Evolutionary conservation across 148 eudicot species (phyloP).

Genomic region (Rhododendron kiyosumense): DNA sequence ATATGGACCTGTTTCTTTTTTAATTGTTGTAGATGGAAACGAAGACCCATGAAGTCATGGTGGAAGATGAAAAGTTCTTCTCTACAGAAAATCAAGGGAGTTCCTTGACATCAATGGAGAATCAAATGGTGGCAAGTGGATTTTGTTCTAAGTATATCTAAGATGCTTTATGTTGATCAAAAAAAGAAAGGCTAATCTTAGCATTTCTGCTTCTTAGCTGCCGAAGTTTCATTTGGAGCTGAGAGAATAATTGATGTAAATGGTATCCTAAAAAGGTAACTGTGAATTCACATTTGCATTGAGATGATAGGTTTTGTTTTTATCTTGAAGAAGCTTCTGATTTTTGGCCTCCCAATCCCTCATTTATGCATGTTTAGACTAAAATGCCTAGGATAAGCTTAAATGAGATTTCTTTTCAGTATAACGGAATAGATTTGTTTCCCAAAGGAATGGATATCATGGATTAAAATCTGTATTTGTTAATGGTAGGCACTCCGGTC

Average conservation of each 20-base stretch:
- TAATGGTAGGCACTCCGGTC: no score
- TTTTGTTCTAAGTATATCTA: conserved; percentile 88
- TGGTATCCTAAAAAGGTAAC: conserved; percentile 63
- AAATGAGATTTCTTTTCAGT: no score
- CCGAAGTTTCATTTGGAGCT: conserved; percentile 91
- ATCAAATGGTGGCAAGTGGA: conserved; percentile 72
- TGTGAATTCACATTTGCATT: neutral
- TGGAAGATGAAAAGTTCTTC: conserved; percentile 57
- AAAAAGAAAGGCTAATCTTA: conserved; percentile 92
- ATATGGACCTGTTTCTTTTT: neutral
- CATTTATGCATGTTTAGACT: no score
- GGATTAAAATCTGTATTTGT: no score
- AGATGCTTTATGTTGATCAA: conserved; percentile 69
- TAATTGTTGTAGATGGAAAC: conserved; percentile 61
- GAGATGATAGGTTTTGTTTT: no score
- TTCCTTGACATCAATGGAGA: conserved; percentile 54
- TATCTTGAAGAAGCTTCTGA: no score
- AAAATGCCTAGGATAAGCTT: neutral
- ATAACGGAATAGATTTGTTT: no score
- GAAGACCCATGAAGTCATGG: conserved; percentile 63
- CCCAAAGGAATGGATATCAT: no score
- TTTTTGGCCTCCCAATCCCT: no score
- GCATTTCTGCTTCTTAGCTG: conserved; percentile 96
- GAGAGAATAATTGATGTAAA: conserved; percentile 73
- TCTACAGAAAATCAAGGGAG: conserved; percentile 52